phyloP scores from a whole-genome alignment of 2,329 filamentous ascomycete species.

The Setomelanomma holmii region DNA sequence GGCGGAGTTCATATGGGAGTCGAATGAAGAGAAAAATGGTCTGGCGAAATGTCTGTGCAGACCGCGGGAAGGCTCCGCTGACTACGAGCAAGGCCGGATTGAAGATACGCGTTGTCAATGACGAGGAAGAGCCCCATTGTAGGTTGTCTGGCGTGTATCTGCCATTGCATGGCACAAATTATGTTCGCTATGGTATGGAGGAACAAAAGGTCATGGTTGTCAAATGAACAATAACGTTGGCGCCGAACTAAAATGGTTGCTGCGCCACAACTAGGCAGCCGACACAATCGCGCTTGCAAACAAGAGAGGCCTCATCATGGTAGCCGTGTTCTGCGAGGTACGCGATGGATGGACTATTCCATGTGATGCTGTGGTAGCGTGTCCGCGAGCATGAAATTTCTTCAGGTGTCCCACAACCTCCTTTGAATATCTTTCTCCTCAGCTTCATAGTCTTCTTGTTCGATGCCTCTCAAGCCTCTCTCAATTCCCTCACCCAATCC shows the following conservation, averaged over 20 bases:
- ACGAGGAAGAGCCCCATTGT: no score
- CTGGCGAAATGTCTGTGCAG: not conserved
- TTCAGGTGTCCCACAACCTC: not conserved
- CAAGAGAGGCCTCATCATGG: no score
- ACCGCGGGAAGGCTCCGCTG: not conserved
- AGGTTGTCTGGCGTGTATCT: no score
- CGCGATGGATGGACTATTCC: not conserved
- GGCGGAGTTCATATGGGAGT: not conserved
- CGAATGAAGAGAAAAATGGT: not conserved
- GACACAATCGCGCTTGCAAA: no score
- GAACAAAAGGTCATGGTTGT: no score
- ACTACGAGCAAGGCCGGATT: not conserved
- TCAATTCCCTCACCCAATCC: not conserved
- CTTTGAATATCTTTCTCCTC: not conserved
- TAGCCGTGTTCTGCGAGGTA: not conserved
- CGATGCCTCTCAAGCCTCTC: not conserved
- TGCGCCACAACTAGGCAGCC: not conserved
- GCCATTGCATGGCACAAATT: no score
- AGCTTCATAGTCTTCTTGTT: not conserved
- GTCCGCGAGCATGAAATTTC: not conserved
- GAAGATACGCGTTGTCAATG: not conserved
- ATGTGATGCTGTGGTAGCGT: not conserved
- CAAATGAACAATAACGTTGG: no score
- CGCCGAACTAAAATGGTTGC: no score
- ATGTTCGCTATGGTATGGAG: no score